Conservation (phyloP, 441 rosid genomes). For the Erodium chrysanthum region DNA sequence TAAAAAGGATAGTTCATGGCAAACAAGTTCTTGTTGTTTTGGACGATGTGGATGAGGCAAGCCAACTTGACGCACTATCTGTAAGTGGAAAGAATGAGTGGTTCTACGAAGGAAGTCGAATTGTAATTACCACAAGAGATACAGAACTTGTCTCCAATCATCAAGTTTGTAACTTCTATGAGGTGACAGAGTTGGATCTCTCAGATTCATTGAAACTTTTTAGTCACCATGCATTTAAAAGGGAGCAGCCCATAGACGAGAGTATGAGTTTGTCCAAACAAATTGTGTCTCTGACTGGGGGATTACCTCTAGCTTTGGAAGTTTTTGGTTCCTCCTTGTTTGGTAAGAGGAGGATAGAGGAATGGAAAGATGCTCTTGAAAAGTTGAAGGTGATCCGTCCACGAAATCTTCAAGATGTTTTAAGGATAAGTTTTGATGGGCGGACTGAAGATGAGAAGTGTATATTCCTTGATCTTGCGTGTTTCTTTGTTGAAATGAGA, state of each 20-base stretch:
- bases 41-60: slow-evolving; percentile 29
- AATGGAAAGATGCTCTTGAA: slow-evolving; percentile 34
- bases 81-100: slow-evolving; percentile 21
- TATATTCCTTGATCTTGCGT: slow-evolving; percentile 48
- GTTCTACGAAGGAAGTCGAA: slow-evolving; percentile 32
- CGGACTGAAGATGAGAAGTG: slow-evolving; percentile 34
- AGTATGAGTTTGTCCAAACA: slow-evolving; percentile 31
- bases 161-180: slow-evolving; percentile 17
- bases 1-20: slow-evolving; percentile 14
- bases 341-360: slow-evolving; percentile 33
- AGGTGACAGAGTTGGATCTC: slow-evolving; percentile 23
- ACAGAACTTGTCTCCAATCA: slow-evolving; percentile 16
- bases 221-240: slow-evolving; percentile 43
- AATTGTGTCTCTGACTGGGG: slow-evolving; percentile 32
- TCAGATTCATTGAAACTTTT: slow-evolving; percentile 29
- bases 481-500: slow-evolving; percentile 34
- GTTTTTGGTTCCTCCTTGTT: slow-evolving; percentile 48
- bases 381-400: slow-evolving; percentile 33
- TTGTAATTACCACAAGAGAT: slow-evolving; percentile 36
- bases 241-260: slow-evolving; percentile 30
- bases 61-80: slow-evolving; percentile 24
- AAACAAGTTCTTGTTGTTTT: slow-evolving; percentile 24
- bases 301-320: slow-evolving; percentile 47
- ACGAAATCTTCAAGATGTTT: slow-evolving; percentile 21
- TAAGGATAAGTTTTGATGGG: slow-evolving; percentile 38